These are phyloP conservation scores for Diaporthe citri DNA, from an alignment of 2,329 filamentous ascomycete genomes.

Conservation along the genomic window DNA sequence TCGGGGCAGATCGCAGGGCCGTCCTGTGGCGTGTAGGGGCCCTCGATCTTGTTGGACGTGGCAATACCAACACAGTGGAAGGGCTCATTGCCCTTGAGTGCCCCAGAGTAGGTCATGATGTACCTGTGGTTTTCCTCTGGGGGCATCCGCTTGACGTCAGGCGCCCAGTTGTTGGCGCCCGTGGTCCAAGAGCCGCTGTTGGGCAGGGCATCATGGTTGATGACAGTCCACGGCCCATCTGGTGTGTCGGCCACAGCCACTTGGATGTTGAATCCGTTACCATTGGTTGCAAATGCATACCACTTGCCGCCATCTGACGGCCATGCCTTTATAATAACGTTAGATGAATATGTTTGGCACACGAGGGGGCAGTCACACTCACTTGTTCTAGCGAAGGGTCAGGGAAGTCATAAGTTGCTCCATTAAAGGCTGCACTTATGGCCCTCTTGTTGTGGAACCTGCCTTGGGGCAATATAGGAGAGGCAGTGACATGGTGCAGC, in stretches of 20 bases:
- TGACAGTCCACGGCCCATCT: conserved; percentile 59
- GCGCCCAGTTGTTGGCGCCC: conserved; percentile 69
- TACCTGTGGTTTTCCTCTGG: conserved; percentile 57
- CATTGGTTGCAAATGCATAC: conserved; percentile 70
- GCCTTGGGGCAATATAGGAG: conserved; percentile 6
- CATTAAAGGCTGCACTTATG: conserved; percentile 33
- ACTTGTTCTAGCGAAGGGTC: conserved; percentile 66
- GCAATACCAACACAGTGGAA: conserved; percentile 72
- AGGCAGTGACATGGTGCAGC: conserved; percentile 12
- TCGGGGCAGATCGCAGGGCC: conserved; percentile 66
- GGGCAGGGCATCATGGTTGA: conserved; percentile 66
- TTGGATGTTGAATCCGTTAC: conserved; percentile 65
- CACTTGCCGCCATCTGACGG: conserved; percentile 55
- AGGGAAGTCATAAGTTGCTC: conserved; percentile 58
- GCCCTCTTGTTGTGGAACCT: conserved; percentile 32
- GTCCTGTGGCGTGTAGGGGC: conserved; percentile 64
- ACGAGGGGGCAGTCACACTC: not conserved
- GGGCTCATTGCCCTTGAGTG: conserved; percentile 52
- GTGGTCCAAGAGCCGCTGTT: conserved; percentile 65
- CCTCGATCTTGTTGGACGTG: conserved; percentile 58
- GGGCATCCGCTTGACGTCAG: conserved; percentile 65
- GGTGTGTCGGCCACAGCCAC: conserved; percentile 64
- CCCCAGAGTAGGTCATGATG: conserved; percentile 71
- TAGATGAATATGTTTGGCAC: not conserved
- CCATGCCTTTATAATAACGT: conserved; percentile 46